Base-by-base conservation (phyloP, 1,139 yeast genomes). In the Magnusiomyces sp. region DNA sequence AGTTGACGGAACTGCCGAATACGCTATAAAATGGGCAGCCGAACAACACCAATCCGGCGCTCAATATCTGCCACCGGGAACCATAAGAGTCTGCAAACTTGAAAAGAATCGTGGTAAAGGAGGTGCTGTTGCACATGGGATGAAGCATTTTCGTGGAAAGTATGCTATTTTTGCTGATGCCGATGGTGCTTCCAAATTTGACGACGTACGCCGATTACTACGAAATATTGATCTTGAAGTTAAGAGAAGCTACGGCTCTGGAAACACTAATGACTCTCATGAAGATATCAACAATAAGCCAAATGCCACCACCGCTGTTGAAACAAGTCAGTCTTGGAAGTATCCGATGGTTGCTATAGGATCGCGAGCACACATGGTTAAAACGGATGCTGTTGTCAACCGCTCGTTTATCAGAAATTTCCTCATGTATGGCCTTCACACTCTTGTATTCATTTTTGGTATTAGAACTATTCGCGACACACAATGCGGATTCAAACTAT, bases 121-220 rank as follows among this genome's bases (percentile, higher is more conserved):
- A 19, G 98, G 98, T 7, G 98, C 97, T 0, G 98, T 94, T 0
- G 81, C 95, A 16, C 97, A 92, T 65, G 98, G 98, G 2, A 72
- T 92, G 68, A 76, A 83, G 60, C 82, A 81, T 61, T 69, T 82
- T 7, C 72, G 88, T 46, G 98, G 98, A 10, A 66, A 74, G 55
- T 82, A 77, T 60, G 79, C 81, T 10, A 73, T 92, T 16, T 92
- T 92, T 72, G 97, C 96, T 3, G 98, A 92, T 68, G 98, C 98
- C 0, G 98, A 92, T 65, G 98, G 98, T 32, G 98, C 98, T 2
- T 84, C 95, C 23, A 75, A 74, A 60, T 92, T 94, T 63, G 65
- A 77, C 20, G 97, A 90, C 63, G 72, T 86, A 23, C 64, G 64
- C 2, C 77, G 76, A 52, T 72, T 92, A 54, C 58, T 81, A 14